Percentiles rank a stretch among this genome's conserved stretches.
Evolutionary conservation across 345 rosid species (phyloP).

Genomic region (Eutrema heterophyllum): DNA sequence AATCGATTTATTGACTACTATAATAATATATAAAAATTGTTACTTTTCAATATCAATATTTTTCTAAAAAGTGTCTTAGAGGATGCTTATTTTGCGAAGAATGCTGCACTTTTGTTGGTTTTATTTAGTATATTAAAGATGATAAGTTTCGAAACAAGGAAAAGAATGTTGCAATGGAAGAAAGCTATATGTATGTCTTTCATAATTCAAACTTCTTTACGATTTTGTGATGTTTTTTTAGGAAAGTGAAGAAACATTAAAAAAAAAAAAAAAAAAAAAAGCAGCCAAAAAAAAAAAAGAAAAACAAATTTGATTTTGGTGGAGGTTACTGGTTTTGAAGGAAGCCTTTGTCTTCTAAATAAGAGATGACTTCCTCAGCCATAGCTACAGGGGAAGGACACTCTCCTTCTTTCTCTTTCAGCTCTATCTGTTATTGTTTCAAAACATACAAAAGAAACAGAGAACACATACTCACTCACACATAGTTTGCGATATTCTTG

Average conservation of each 20-base stretch:
- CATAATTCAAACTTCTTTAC: background rate
- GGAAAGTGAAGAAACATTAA: background rate
- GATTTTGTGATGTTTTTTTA: background rate
- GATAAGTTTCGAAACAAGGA: background rate
- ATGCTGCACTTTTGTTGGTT: background rate
- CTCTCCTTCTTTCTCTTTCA: conserved; percentile 54
- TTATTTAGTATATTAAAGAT: background rate
- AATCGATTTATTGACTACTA: background rate
- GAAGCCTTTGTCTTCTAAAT: conserved; percentile 69
- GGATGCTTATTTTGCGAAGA: background rate
- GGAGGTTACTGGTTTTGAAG: conserved; percentile 41
- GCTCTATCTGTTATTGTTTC: conserved; percentile 52
- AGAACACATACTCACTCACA: background rate
- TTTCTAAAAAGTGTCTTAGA: too few species aligned
- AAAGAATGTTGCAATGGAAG: background rate
- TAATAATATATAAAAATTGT: too few species aligned
- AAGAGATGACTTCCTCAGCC: conserved; percentile 70
- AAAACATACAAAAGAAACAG: background rate
- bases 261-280: background rate
- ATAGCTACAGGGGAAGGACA: conserved; percentile 65
- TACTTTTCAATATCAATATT: too few species aligned
- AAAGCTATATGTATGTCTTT: background rate
- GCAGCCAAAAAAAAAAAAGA: background rate
- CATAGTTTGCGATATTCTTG: background rate
- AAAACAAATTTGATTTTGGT: conserved; percentile 6